A percentile compares a stretch with the other conserved stretches of the same genome.
Conservation (phyloP, 176 grass and related monocot species). For the Carex parvula region DNA sequence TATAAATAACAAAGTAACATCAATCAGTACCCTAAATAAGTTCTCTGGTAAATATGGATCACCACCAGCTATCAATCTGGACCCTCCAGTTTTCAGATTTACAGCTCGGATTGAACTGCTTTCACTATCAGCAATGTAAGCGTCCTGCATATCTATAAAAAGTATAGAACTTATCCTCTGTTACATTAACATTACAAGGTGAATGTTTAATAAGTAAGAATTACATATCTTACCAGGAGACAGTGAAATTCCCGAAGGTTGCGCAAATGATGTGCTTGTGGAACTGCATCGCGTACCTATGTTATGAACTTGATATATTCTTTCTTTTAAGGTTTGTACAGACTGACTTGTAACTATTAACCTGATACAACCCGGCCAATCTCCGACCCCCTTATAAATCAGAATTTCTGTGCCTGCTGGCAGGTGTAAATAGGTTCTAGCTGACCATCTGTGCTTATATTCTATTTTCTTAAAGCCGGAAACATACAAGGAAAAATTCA, state of each 20-base stretch:
- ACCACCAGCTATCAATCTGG: conserved; percentile 86
- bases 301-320: conserved; percentile 9
- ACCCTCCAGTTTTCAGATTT: conserved; percentile 85
- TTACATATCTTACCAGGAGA: conserved; percentile 46
- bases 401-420: not conserved
- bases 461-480: not conserved
- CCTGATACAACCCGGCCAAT: not conserved
- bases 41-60: conserved; percentile 83
- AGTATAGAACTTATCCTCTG: conserved; percentile 26
- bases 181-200: conserved; percentile 11
- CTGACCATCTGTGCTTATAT: not conserved
- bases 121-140: conserved; percentile 96
- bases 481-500: not conserved
- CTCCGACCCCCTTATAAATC: not conserved
- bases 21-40: conserved; percentile 81
- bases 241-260: conserved; percentile 91
- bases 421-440: not conserved
- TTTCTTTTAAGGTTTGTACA: not conserved
- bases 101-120: conserved; percentile 94
- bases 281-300: conserved; percentile 44
- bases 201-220: conserved; percentile 23
- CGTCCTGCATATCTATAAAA: conserved; percentile 58
- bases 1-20: not conserved
- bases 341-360: not conserved
- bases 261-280: conserved; percentile 72